Conservation (phyloP, 2,329 filamentous ascomycete genomes). For the Colletotrichum agaves region DNA sequence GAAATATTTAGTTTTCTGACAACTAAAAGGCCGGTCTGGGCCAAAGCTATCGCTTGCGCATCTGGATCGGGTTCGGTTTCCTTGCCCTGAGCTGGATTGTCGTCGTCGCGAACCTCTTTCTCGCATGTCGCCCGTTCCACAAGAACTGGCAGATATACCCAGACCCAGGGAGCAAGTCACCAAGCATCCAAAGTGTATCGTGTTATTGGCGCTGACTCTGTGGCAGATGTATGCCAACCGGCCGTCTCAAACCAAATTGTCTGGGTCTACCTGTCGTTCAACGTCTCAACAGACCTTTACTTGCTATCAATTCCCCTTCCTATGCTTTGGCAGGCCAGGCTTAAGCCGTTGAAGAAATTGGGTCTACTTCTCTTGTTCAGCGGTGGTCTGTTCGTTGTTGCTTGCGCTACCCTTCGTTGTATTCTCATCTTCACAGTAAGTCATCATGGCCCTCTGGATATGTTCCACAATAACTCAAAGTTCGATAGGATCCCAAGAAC, state of each 20-base stretch:
- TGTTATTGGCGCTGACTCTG: neutral
- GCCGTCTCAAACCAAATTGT: slow-evolving; percentile 35
- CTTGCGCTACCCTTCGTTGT: slow-evolving; percentile 48
- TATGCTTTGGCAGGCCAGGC: slow-evolving; percentile 40
- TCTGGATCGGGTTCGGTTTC: slow-evolving; percentile 61
- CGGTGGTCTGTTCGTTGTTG: slow-evolving; percentile 49
- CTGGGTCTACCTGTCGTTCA: slow-evolving; percentile 34
- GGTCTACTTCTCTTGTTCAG: slow-evolving; percentile 48
- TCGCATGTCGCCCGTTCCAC: slow-evolving; percentile 62
- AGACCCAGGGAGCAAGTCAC: slow-evolving; percentile 61
- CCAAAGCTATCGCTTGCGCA: slow-evolving; percentile 52
- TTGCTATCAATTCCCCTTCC: slow-evolving; percentile 36
- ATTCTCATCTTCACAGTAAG: slow-evolving; percentile 44
- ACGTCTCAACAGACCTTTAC: slow-evolving; percentile 37
- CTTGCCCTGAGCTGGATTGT: slow-evolving; percentile 60
- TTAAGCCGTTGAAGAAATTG: slow-evolving; percentile 48
- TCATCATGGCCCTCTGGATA: neutral
- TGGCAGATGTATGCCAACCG: slow-evolving; percentile 33
- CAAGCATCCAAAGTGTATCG: neutral
- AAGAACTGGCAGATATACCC: slow-evolving; percentile 70
- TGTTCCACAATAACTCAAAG: neutral
- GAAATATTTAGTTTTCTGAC: neutral
- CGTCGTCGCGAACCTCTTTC: slow-evolving; percentile 61
- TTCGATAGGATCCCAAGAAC: slow-evolving; percentile 41
- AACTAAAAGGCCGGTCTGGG: slow-evolving; percentile 48